A percentile compares a stretch with the other conserved stretches of the same genome.
These are phyloP conservation scores for Straminergon stramineum DNA, from an alignment of 225 moss, liverwort and hornwort species.

Conservation along the genomic window DNA sequence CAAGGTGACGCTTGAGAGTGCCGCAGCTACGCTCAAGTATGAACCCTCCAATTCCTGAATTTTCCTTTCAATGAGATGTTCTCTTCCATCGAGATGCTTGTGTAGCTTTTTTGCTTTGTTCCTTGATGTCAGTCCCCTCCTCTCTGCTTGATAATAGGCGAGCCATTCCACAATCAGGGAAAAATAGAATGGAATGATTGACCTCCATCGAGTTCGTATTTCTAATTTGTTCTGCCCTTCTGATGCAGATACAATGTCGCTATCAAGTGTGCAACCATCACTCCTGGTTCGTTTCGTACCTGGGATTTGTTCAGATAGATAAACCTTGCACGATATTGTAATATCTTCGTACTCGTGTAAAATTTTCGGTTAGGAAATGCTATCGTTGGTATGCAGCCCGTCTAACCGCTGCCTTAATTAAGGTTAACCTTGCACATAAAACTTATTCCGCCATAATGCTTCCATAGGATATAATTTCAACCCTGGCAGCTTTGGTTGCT, in stretches of 20 bases:
- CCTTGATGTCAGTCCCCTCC: background rate
- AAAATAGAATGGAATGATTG: background rate
- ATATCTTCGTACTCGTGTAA: background rate
- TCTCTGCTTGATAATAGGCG: background rate
- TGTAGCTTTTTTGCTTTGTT: background rate
- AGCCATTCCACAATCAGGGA: background rate
- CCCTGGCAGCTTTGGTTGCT: background rate
- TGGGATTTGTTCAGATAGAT: background rate
- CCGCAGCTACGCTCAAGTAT: conserved; percentile 84
- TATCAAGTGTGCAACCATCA: conserved; percentile 91
- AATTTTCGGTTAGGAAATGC: background rate
- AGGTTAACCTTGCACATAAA: background rate
- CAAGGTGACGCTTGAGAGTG: conserved; percentile 77
- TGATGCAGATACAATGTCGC: conserved; percentile 81
- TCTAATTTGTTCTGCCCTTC: background rate
- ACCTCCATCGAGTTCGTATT: background rate
- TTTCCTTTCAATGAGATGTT: background rate
- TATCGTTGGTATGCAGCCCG: background rate
- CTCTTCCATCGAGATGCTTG: background rate
- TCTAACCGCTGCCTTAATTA: background rate
- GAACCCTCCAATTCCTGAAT: background rate
- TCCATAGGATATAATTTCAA: background rate
- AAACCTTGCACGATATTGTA: background rate
- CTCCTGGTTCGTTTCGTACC: conserved; percentile 46
- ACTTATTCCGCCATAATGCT: background rate